Percentiles rank a stretch among this genome's conserved stretches.
These are phyloP conservation scores for Yarrowia alimentaria DNA, from an alignment of 805 yeast genomes.

Conservation along the genomic window DNA sequence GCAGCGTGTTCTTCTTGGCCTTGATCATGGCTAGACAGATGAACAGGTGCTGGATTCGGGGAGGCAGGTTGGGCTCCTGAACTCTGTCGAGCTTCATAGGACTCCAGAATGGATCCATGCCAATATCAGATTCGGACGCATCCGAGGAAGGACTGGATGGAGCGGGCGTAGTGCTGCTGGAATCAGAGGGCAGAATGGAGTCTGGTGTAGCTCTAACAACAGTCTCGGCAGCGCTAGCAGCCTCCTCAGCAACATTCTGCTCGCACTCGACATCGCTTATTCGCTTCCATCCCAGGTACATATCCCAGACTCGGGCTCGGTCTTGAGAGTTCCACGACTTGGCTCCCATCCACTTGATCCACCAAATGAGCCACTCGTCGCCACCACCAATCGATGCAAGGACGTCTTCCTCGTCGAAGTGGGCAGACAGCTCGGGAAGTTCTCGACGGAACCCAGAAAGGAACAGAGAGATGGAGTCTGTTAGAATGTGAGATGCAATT, in stretches of 20 bases:
- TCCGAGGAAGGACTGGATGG: conserved; percentile 37
- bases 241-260: conserved; percentile 13
- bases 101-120: conserved; percentile 66
- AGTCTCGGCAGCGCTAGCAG: neutral
- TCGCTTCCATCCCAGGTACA: conserved; percentile 65
- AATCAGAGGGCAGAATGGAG: no score
- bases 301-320: conserved; percentile 88
- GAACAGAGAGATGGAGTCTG: conserved; percentile 67
- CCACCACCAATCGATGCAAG: conserved; percentile 57
- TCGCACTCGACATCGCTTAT: conserved; percentile 26
- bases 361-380: conserved; percentile 91
- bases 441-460: conserved; percentile 58
- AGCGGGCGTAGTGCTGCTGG: no score
- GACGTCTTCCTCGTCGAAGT: conserved; percentile 76
- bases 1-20: conserved; percentile 70
- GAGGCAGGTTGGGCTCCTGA: conserved; percentile 31
- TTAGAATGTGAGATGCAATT: conserved; percentile 43
- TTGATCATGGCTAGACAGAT: conserved; percentile 75
- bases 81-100: conserved; percentile 39
- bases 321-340: conserved; percentile 79
- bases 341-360: conserved; percentile 89
- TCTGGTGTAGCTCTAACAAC: no score
- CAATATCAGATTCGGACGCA: conserved; percentile 36
- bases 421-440: conserved; percentile 73
- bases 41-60: conserved; percentile 70